These are phyloP conservation scores for Pythium scleroteichum DNA, from an alignment of 352 stramenopile genomes.

Conservation along the genomic window DNA sequence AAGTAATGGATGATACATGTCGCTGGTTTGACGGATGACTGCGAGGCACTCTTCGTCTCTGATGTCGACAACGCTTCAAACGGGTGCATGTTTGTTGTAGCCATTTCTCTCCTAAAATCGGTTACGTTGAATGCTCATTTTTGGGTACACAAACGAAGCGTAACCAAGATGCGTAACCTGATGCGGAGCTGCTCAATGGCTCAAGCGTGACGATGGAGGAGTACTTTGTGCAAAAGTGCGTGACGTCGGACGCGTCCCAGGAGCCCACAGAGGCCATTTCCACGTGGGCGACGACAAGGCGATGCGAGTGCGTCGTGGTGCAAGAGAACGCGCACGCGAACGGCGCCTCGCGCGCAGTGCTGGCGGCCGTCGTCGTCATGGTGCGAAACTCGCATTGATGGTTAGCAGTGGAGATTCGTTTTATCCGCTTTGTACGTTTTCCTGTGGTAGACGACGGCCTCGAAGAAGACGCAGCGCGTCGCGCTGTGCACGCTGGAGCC, in stretches of 20 bases:
- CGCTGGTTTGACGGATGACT: too few relatives aligned
- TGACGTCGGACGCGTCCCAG: slow-evolving; percentile 44
- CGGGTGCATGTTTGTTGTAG: too few relatives aligned
- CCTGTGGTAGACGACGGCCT: slow-evolving; percentile 8
- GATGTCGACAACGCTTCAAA: background rate
- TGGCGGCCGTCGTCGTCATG: slow-evolving; percentile 50
- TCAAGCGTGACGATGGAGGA: slow-evolving; percentile 47
- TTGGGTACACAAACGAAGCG: background rate
- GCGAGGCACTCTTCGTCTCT: too few relatives aligned
- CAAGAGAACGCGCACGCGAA: slow-evolving; percentile 59
- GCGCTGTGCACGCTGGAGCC: slow-evolving; percentile 11
- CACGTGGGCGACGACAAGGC: slow-evolving; percentile 32
- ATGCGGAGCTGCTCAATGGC: too few relatives aligned
- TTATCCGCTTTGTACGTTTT: background rate
- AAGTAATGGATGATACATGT: slow-evolving; percentile 5
- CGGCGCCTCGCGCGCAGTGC: slow-evolving; percentile 52
- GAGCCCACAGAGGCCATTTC: slow-evolving; percentile 14
- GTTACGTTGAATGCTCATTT: background rate
- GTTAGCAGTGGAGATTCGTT: too few relatives aligned
- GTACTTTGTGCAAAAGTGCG: slow-evolving; percentile 66
- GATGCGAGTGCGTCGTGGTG: slow-evolving; percentile 61
- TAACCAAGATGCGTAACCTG: too few relatives aligned
- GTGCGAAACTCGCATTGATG: too few relatives aligned
- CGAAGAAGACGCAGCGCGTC: slow-evolving; percentile 23
- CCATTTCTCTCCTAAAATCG: slow-evolving; percentile 4